Base-by-base conservation (phyloP, 352 stramenopile genomes). In the Aphanomyces cochlioides region DNA sequence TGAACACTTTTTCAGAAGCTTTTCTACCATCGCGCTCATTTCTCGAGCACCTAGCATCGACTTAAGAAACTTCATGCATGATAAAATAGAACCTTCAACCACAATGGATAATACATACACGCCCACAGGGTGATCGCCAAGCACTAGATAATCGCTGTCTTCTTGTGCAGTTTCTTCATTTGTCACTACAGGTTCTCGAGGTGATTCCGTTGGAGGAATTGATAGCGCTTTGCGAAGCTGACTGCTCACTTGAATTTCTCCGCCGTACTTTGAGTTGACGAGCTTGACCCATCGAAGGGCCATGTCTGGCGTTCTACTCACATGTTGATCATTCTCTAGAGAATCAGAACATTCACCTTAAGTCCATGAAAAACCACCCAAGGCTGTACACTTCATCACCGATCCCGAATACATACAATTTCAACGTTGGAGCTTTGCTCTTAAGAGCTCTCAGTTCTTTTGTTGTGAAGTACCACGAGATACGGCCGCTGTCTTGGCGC, bases 321-420 rank as follows among this genome's bases (percentile, higher is more conserved):
- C 28, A 28, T 28, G 28, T 28, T 28, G 28, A 6, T 64, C 12
- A 54, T 19, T 48, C 7, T 56, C 5, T 50, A 17, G 39, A 1
- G 15, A 13, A 4, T 28, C 28, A 50, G 3, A 36, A 17, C 40
- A 1, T 45, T 28, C 39, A 90, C 83, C 85, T 83, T 4, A 93
- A 58, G 47, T 93, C 85, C 15, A 93, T 74, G 66, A 93, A 92
- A 73, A 93, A 90, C 84, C 84, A 93, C 4, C 85, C 85, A 58
- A 89, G 83, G 56, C 82, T 89, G 40, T 83, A 69, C 48, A 72
- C 66, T 61, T 81, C 74, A 43, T 75, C 58, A 21, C 76, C 72
- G 45, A 90, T 84, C 28, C 81, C 83, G 66, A 88, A 90, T 6
- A 93, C 76, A 45, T 86, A 87, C 41, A 89, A 68, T 57, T 93